Evolutionary conservation across 768 basidiomycete species (phyloP).

Genomic region (Boletellus sp.): DNA sequence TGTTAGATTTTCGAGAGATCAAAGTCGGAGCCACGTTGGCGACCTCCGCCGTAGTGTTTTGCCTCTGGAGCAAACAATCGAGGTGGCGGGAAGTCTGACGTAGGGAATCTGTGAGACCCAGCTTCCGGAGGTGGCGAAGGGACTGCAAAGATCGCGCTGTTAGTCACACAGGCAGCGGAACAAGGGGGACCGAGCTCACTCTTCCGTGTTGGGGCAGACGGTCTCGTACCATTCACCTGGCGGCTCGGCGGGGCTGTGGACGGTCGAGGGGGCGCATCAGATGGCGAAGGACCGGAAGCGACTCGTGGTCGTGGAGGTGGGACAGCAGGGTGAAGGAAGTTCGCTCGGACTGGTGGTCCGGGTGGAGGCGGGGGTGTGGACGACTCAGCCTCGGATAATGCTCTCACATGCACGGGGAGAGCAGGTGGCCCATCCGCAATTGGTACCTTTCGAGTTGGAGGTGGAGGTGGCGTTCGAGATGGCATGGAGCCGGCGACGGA

Average conservation of each 20-base stretch:
- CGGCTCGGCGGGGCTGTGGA: conserved; percentile 13
- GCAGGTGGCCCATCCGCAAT: conserved; percentile 27
- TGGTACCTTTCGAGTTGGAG: conserved; percentile 39
- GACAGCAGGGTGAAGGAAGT: conserved; percentile 16
- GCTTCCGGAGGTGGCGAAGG: conserved; percentile 59
- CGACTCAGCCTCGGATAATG: conserved; percentile 43
- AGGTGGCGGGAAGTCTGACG: conserved; percentile 76
- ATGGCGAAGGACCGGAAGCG: conserved; percentile 22
- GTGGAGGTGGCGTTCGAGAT: conserved; percentile 36
- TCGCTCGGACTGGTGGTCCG: conserved; percentile 25
- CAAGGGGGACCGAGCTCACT: conserved; percentile 36
- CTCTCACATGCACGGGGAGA: conserved; percentile 37
- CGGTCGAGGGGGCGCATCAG: conserved; percentile 16
- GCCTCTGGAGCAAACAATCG: conserved; percentile 50
- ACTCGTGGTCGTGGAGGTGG: conserved; percentile 21
- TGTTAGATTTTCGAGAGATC: conserved; percentile 41
- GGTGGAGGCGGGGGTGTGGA: conserved; percentile 32
- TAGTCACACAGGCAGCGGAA: conserved; percentile 1
- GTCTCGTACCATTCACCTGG: conserved; percentile 30
- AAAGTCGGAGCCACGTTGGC: conserved; percentile 68
- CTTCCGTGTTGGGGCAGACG: conserved; percentile 41
- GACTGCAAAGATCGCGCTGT: conserved; percentile 32
- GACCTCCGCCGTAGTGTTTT: conserved; percentile 64
- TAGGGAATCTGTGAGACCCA: conserved; percentile 70
- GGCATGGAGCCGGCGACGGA: conserved; percentile 26